Conservation (phyloP, 1,139 yeast genomes). For the Blastobotrys elegans region DNA sequence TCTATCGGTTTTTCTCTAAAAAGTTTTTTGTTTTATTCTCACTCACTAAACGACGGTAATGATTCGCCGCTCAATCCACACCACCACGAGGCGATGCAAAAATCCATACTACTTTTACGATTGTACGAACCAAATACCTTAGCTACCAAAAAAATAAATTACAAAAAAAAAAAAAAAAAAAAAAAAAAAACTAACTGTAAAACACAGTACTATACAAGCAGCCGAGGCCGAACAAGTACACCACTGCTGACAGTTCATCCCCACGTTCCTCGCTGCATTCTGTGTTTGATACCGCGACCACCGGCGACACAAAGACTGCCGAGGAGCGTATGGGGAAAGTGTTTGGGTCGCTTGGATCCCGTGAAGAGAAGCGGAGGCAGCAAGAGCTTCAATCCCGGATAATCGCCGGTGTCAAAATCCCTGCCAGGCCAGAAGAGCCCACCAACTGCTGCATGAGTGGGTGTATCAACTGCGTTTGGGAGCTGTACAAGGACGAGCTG, state of each 20-base stretch:
- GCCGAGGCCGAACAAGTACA: too few species aligned
- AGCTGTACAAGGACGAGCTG: slow-evolving; percentile 78
- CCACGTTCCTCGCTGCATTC: too few species aligned
- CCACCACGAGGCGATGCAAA: slow-evolving; percentile 12
- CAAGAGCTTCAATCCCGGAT: slow-evolving; percentile 29
- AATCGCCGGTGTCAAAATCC: slow-evolving; percentile 72
- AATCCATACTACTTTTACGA: slow-evolving; percentile 36
- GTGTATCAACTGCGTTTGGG: slow-evolving; percentile 97
- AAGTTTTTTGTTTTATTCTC: background rate
- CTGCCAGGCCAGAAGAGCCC: slow-evolving; percentile 79
- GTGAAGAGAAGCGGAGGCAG: slow-evolving; percentile 31
- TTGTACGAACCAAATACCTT: background rate
- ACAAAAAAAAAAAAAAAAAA: background rate
- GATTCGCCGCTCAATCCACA: slow-evolving; percentile 2
- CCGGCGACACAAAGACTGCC: slow-evolving; percentile 14
- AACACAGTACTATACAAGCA: too few species aligned
- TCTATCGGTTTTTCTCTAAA: too few species aligned
- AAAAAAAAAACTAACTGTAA: background rate
- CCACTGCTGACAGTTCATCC: too few species aligned
- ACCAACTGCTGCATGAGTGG: slow-evolving; percentile 98
- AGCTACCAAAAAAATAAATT: background rate
- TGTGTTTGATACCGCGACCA: slow-evolving; percentile 6
- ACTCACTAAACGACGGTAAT: background rate
- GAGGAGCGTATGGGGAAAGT: slow-evolving; percentile 23
- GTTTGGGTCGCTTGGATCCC: slow-evolving; percentile 38